Base-by-base conservation (phyloP, 1,139 yeast species). In the Kodamaea arcana region DNA sequence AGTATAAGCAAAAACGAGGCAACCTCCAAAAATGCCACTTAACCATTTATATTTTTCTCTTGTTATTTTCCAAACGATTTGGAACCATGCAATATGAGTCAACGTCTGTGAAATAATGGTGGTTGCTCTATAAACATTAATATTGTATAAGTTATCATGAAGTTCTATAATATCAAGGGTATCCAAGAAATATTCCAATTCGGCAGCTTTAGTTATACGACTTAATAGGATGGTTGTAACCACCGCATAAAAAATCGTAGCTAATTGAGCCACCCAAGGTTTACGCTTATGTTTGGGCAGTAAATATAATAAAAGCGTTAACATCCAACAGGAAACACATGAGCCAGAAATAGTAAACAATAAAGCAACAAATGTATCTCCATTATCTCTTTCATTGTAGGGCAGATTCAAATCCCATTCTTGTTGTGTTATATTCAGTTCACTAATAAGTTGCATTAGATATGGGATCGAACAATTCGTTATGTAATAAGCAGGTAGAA, bases 301-400 rank as follows among this genome's bases (percentile, higher is more conserved):
- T 25, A 78, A 50, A 32, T 64, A 52, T 27, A 75, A 55, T 33
- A 76, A 48, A 16, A 75, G 45, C 31, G 75, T 53, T 25, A 78
- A 58, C 76, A 77, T 71, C 83, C 83, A 77, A 24, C 71, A 56
- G 3, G 74, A 60, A 14, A 58, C 60, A 45, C 73, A 68, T 18
- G 64, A 51, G 3, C 72, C 75, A 40, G 67, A 58, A 13, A 65
- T 50, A 18, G 65, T 62, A 51, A 65, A 68, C 24, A 69, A 43
- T 12, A 68, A 49, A n/a, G 73, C 72, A 17, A 69, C 66, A 39
- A 65, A 65, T n/a, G 68, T 53, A 43, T 66, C 71, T 10, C 74
- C 75, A 39, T 60, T 61, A 38, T 63, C 65, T 15, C 55, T 40
- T 30, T 52, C 47, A 38, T 54, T 55, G 37, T 56, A 60, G 5